Conservation (phyloP, 2,329 filamentous ascomycete species). For the Tothia fuscella region DNA sequence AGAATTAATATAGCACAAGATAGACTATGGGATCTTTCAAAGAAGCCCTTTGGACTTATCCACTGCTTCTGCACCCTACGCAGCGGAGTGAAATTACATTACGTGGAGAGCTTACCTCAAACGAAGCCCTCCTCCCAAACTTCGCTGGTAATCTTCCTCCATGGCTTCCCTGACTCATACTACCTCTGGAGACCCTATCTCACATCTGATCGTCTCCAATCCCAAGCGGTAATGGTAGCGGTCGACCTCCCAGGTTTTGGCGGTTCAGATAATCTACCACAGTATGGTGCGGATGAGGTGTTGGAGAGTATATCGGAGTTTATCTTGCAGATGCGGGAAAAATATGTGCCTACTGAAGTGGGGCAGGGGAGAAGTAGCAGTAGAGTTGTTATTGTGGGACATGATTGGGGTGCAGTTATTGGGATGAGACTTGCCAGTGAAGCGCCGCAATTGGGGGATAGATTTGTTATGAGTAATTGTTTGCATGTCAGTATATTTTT, state of each 20-base stretch:
- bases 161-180: slow-evolving; percentile 49
- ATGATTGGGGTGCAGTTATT: slow-evolving; percentile 45
- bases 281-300: slow-evolving; percentile 39
- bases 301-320: slow-evolving; percentile 43
- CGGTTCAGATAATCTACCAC: slow-evolving; percentile 40
- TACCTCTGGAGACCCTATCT: slow-evolving; percentile 41
- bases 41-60: slow-evolving; percentile 31
- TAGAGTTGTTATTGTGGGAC: slow-evolving; percentile 35
- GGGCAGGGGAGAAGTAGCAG: slow-evolving; percentile 14
- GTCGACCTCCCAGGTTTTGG: slow-evolving; percentile 49
- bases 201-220: slow-evolving; percentile 24
- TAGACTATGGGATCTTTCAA: slow-evolving; percentile 41
- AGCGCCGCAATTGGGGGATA: slow-evolving; percentile 42
- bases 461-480: slow-evolving; percentile 42
- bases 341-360: slow-evolving; percentile 22
- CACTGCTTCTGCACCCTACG: slow-evolving; percentile 41
- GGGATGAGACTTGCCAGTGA: slow-evolving; percentile 46
- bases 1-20: no score
- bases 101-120: slow-evolving; percentile 30
- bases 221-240: slow-evolving; percentile 37
- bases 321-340: slow-evolving; percentile 37
- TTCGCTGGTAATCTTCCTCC: slow-evolving; percentile 41
- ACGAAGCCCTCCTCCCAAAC: slow-evolving; percentile 17
- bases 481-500: slow-evolving; percentile 36
- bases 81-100: slow-evolving; percentile 42